phyloP scores from a whole-genome alignment of 352 stramenopile species.

The Globisporangium lucens region DNA sequence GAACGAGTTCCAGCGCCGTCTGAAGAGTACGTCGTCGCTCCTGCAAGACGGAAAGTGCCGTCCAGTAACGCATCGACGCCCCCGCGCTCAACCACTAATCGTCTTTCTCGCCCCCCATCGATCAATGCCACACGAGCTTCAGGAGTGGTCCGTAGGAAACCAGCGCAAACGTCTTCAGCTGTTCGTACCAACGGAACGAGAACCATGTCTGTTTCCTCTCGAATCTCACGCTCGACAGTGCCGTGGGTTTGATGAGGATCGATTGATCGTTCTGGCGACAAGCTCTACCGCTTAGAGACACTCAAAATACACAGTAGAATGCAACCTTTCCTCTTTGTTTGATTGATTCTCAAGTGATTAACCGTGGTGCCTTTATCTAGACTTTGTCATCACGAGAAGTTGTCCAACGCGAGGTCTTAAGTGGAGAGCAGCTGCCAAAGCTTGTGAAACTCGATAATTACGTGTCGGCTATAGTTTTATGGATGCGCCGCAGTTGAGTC shows the following conservation, averaged over 20 bases:
- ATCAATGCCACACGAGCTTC: slow-evolving; percentile 9
- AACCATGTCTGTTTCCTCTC: slow-evolving; percentile 7
- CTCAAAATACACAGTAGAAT: slow-evolving; percentile 1
- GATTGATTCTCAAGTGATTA: not conserved
- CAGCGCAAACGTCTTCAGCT: not conserved
- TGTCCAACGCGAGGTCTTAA: slow-evolving; percentile 50
- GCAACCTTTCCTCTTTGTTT: not conserved
- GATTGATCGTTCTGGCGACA: not conserved
- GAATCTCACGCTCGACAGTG: slow-evolving; percentile 11
- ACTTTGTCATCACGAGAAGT: not conserved
- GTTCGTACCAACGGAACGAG: not conserved
- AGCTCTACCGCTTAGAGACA: not conserved
- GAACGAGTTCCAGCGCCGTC: slow-evolving; percentile 35
- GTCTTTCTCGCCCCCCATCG: not conserved
- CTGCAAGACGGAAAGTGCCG: not conserved
- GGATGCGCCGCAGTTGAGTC: no score
- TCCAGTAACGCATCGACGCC: slow-evolving; percentile 38
- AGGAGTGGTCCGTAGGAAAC: slow-evolving; percentile 1
- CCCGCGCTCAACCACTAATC: not conserved
- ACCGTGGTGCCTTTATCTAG: not conserved
- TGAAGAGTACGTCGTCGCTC: slow-evolving; percentile 4
- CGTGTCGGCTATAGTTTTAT: no score
- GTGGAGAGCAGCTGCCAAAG: slow-evolving; percentile 32
- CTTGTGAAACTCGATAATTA: no score
- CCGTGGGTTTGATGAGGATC: slow-evolving; percentile 13